phyloP scores from a whole-genome alignment of 176 grass and related monocot species.

The Rhynchospora tenuis region DNA sequence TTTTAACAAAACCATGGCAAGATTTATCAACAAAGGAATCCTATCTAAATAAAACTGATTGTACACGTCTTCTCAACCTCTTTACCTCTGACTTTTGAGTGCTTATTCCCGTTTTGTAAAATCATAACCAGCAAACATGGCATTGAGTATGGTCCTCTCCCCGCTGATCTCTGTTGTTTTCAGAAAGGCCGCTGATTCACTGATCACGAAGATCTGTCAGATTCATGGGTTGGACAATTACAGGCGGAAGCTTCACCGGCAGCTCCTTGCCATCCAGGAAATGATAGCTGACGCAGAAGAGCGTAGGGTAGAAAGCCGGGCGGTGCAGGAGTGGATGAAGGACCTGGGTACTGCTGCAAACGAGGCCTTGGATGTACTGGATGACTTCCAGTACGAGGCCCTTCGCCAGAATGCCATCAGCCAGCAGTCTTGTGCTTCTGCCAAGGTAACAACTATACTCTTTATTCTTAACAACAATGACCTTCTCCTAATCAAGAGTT shows the following conservation, averaged over 20 bases:
- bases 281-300: not conserved
- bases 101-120: too few relatives aligned
- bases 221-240: not conserved
- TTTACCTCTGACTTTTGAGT: too few relatives aligned
- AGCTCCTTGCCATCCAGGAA: not conserved
- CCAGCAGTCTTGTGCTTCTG: not conserved
- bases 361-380: not conserved
- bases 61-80: too few relatives aligned
- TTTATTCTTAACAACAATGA: not conserved
- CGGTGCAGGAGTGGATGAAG: not conserved
- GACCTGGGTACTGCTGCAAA: not conserved
- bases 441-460: not conserved
- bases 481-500: not conserved
- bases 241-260: not conserved
- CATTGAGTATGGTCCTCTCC: not conserved
- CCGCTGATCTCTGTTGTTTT: not conserved
- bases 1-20: too few relatives aligned
- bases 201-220: not conserved
- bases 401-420: not conserved
- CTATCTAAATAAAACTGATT: too few relatives aligned
- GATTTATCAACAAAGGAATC: too few relatives aligned
- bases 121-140: not conserved
- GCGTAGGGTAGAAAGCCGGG: not conserved
- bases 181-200: not conserved
- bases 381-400: not conserved